Evolutionary conservation across 2,329 filamentous ascomycete genomes (phyloP), one percentile per base, ranked within the genome.

Genomic region (Dactylellina sp.): DNA sequence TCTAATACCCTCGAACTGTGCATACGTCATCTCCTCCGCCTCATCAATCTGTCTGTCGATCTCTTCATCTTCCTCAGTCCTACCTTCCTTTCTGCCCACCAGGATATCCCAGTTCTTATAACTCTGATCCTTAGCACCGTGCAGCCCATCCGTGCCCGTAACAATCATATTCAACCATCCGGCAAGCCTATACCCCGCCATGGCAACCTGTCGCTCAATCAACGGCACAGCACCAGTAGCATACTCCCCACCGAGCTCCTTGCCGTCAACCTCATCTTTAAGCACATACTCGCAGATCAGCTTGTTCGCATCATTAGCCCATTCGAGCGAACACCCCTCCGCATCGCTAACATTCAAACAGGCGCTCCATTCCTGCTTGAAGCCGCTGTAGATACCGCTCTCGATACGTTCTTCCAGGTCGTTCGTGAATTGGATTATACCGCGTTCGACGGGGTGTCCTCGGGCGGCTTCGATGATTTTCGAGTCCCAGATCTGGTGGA

Each of bases 401-500:
- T 81, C 81, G 72, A 91, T 88, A 77, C 85, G 83, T 0, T 79
- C 76, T 5, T 84, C 83, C 20, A 91, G 83, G 61, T 83, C 81
- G n/a, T 82, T 81, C 0, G 88, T 86, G 86, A 88, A 90, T 44
- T 79, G 79, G 56, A 82, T 80, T 1, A 87, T 88, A 49, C 84
- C 81, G 3, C 80, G 79, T 0, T 80, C 85, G 80, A 81, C 83
- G 80, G 78, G 86, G 7, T 56, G 81, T 1, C 88, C 88, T 0
- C 89, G 82, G 78, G 86, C 81, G 78, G 88, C 86, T 81, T 90
- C 88, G 0, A 87, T 85, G 75, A 92, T 91, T 76, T 85, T 86
- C 60, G 85, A 87, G 79, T 92, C 90, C 90, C 90, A 92, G 14
- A 91, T 86, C 68, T 89, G 85, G 78, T 92, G 90, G 44, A 92